Base-by-base conservation (phyloP, 2,329 filamentous ascomycete species). In the Fusarium foetens region DNA sequence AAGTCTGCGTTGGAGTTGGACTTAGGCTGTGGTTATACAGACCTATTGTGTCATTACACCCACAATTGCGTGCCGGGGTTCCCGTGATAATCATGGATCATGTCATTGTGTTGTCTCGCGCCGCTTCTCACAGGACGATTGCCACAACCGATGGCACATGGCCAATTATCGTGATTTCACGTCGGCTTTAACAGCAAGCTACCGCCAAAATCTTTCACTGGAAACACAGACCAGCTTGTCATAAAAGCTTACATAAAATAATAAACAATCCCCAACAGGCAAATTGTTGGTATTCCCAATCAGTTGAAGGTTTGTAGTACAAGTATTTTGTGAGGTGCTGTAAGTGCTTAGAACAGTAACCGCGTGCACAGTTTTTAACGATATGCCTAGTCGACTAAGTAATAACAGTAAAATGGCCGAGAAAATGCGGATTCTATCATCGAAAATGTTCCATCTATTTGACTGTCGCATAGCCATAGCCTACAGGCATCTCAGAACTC, bases 1-100 rank as follows among this genome's bases (percentile, higher is more conserved):
- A 62, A 42, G 14, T 19, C 17, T 21, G 17, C 12, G 29, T 21
- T 38, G 7, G 27, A 17, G 8, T 17, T 25, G 21, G 12, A n/a
- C 14, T 38, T 19, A 29, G 19, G 23, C 14, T 38, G 14, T 29
- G 7, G 19, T 48, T 38, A 41, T 49, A 38, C 16, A 25, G 19
- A 6, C 21, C 27, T 12, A 49, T 64, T 48, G 31, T 64, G 45
- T 43, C 45, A 69, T 39, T 35, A 41, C 36, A 25, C 19, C 35
- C 45, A 48, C 48, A 68, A 62, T 62, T 48, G 41, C 35, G 66
- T 69, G 41, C 64, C 58, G 39, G 33, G 21, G 33, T 29, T 63
- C 27, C 63, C 29, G 63, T 17, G 31, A 43, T 55, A 25, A 41
- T 68, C 57, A 33, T 55, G 41, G n/a, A 49, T 55, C 57, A 55